Base-by-base conservation (phyloP, 1,284 basidiomycete species). In the Schizophyllum commune region DNA sequence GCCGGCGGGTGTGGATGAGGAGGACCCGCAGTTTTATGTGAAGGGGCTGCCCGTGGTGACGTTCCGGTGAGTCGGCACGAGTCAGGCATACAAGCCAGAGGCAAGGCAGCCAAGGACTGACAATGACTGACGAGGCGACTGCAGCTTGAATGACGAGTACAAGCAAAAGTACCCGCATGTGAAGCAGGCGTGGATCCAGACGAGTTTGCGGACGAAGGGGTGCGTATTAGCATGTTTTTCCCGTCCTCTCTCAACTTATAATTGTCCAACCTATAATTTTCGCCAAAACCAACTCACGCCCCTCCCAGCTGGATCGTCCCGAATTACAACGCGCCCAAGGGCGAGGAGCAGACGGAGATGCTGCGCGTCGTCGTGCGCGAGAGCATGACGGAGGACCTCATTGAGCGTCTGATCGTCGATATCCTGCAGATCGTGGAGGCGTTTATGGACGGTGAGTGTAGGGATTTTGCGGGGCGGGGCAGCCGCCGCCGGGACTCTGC, bases 291-390 rank as follows among this genome's bases (percentile, higher is more conserved):
- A 4, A 17, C 39, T 47, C 2, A 47, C 39, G 3, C 39, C 13
- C 8, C 4, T 53, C 4, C 57, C 27, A 20, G 7, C 21, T 22
- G 53, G 32, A 55, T 34, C 27, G 22, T 58, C 11, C 13, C 52
- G 17, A 55, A 4, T 17, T 56, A 17, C 52, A 57, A 47, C 74
- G 75, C 83, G 32, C 80, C 84, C 1, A 76, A 78, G 52, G 75
- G 75, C 47, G 77, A 77, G 57, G 77, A 83, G 62, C 72, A 80
- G 5, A 75, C 76, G 19, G 83, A 88, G 67, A 85, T 88, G 62
- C 79, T 96, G 57, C 87, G 94, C 60, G 92, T 95, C 13, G 94
- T 96, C 56, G 83, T 94, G 11, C 83, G 89, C 58, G 93, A 95
- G 74, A 89, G 80, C 64, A 76, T 88, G 71, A 81, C 84, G 1